Percentiles rank a stretch among this genome's conserved stretches.
Evolutionary conservation across 805 yeast genomes (phyloP).

Genomic region (Scheffersomyces spartinae): DNA sequence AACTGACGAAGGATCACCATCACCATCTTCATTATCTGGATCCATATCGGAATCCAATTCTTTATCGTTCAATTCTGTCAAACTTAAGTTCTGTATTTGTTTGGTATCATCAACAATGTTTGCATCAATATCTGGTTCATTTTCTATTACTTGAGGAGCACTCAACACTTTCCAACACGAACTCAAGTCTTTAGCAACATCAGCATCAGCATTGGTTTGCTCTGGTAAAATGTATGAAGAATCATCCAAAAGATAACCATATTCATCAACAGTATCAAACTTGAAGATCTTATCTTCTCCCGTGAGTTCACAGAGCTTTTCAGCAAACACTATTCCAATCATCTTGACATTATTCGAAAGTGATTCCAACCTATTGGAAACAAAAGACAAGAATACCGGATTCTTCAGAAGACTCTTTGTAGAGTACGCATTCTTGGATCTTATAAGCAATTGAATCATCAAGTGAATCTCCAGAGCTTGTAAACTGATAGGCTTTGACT

Average conservation of each 20-base stretch:
- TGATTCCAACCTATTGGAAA: constrained; percentile 46
- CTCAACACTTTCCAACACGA: constrained; percentile 1
- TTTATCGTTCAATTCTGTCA: no score
- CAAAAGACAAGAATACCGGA: constrained; percentile 31
- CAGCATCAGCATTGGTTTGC: constrained; percentile 3
- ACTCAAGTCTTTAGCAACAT: constrained; percentile 1
- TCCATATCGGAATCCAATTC: no score
- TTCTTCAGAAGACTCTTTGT: constrained; percentile 21
- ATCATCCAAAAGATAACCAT: constrained; percentile 6
- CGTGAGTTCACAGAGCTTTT: constrained; percentile 26
- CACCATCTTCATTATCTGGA: constrained; percentile 31
- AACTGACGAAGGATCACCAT: constrained; percentile 32
- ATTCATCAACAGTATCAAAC: constrained; percentile 18
- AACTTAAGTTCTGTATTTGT: no score
- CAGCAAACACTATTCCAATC: constrained; percentile 50
- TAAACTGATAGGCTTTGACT: no score
- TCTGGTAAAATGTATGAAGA: neutral
- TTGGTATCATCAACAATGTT: constrained; percentile 15
- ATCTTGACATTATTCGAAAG: constrained; percentile 32
- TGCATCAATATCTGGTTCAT: constrained; percentile 4
- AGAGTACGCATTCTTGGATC: no score
- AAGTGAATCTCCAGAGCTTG: no score
- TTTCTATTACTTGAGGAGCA: constrained; percentile 3
- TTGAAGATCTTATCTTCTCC: constrained; percentile 20
- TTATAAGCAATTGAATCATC: no score